Base-by-base conservation (phyloP, 2,329 filamentous ascomycete species). In the Diplodia intermedia region DNA sequence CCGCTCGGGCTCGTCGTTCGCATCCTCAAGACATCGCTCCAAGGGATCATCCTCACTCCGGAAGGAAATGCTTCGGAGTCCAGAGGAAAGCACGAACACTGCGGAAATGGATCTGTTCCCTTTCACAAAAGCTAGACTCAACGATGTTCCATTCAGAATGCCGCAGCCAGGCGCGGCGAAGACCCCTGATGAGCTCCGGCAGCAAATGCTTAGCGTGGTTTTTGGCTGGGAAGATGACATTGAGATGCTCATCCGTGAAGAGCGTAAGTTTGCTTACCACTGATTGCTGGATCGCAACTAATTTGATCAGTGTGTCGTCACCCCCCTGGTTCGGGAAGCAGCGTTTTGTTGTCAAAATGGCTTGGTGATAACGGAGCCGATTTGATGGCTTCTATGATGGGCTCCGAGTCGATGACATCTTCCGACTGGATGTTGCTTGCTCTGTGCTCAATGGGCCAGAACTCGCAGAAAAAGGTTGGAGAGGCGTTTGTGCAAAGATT, bases 401-500 rank as follows among this genome's bases (percentile, higher is more conserved):
- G 88, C 53, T 91, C 93, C 0, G 89, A 94, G 72, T 90, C 92
- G n/a, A 94, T 95, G 86, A 94, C 93, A 11, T 93, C 91, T 2
- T 92, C 92, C 0, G 95, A 98, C 79, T 99, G 95, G 95, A 97
- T 99, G 93, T 82, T 98, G 69, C 83, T 99, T 43, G 94, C 95
- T 12, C 81, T 99, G 63, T 97, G 92, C 75, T 91, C 92, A 50
- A 96, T 98, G 80, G 93, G 91, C 0, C 76, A 80, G 49, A 81
- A 82, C 47, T 93, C 93, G 1, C 92, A 96, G 74, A 94, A 96
- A 77, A 96, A 97, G 77, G 88, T 98, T 18, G 93, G 92, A 1
- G 91, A 94, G 68, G 90, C 93, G 3, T 97, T 97, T 73, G 92
- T 97, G 0, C 94, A 97, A 78, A 89, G 93, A 61, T 84, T 99